Percentiles rank a stretch among this genome's conserved stretches.
These are phyloP conservation scores for Apophysomyces ossiformis DNA, from an alignment of 371 early-diverging fungal genomes.

Conservation along the genomic window DNA sequence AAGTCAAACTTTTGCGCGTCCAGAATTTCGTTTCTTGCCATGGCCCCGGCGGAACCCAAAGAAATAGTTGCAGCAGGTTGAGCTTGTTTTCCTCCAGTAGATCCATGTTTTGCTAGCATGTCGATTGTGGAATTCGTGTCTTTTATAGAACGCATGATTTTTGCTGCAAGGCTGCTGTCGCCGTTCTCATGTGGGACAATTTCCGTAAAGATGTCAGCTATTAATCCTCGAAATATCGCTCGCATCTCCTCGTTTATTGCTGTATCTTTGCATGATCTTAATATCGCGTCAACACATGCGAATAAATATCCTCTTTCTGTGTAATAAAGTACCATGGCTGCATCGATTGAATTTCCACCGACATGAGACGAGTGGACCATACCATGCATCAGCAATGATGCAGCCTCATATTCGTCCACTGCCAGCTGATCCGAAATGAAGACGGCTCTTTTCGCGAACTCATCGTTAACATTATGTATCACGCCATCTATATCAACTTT, in stretches of 20 bases:
- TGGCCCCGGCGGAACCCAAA: not conserved
- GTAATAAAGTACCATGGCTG: constrained; percentile 75
- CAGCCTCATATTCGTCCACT: constrained; percentile 75
- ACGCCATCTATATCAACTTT: constrained; percentile 50
- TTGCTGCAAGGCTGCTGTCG: constrained; percentile 22
- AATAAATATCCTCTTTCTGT: constrained; percentile 70
- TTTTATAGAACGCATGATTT: constrained; percentile 29
- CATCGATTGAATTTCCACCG: constrained; percentile 44
- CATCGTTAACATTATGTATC: constrained; percentile 61
- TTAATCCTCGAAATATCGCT: constrained; percentile 33
- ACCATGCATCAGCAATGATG: constrained; percentile 63
- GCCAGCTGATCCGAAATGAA: constrained; percentile 77
- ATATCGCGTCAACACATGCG: constrained; percentile 62
- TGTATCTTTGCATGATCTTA: constrained; percentile 57
- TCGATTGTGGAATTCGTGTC: constrained; percentile 29
- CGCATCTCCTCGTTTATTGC: constrained; percentile 57
- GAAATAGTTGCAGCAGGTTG: not conserved
- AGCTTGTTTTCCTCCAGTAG: constrained; percentile 17
- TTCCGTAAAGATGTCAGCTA: constrained; percentile 27
- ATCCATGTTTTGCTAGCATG: constrained; percentile 21
- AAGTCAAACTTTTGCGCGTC: not conserved
- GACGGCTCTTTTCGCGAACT: constrained; percentile 64
- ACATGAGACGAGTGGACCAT: constrained; percentile 11
- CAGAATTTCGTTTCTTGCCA: not conserved
- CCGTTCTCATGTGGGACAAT: not conserved